Base-by-base conservation (phyloP, 176 grass and related monocot genomes). In the Triticum timopheevii region DNA sequence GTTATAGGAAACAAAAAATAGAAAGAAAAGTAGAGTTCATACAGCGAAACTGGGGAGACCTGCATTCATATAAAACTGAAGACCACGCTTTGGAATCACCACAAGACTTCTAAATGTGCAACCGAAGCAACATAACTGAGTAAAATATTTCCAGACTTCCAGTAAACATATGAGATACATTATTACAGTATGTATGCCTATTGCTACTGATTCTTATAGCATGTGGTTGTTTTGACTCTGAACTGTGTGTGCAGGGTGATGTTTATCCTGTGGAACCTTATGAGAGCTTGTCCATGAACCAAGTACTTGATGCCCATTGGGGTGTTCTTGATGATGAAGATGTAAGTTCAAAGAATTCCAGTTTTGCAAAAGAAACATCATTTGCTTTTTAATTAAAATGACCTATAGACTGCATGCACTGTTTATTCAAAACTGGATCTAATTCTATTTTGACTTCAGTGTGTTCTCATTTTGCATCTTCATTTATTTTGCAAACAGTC, bases 241-340 rank as follows among this genome's bases (percentile, higher is more conserved):
- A 86, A 80, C 49, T 79, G 7, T 82, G 25, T 76, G 3, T 89
- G 56, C 82, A 99, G 97, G 97, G 97, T 65, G 94, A 99, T 94
- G 97, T 99, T 59, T 99, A 96, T 91, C 97, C 97, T 7, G 90
- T 96, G 31, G 97, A 99, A 86, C 73, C 78, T 24, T 91, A 88
- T 22, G 90, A 90, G 15, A 89, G 59, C 54, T 85, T 89, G 59
- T 86, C 83, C 19, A 83, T 68, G 65, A 91, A 89, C 78, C 93
- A 90, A 91, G 85, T 99, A 65, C 97, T 99, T 68, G 97, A 99
- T 91, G 97, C 97, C 81, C 88, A 99, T 71, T 99, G 97, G 94
- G 92, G 97, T 42, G 92, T 99, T 82, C 86, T 99, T 85, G 82
- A 94, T 80, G 94, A 96, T 69, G 96, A 94, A 80, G 97, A 96